A percentile compares a stretch with the other conserved stretches of the same genome.
phyloP scores from a whole-genome alignment of 805 yeast genomes.

The Geotrichum ghanense region DNA sequence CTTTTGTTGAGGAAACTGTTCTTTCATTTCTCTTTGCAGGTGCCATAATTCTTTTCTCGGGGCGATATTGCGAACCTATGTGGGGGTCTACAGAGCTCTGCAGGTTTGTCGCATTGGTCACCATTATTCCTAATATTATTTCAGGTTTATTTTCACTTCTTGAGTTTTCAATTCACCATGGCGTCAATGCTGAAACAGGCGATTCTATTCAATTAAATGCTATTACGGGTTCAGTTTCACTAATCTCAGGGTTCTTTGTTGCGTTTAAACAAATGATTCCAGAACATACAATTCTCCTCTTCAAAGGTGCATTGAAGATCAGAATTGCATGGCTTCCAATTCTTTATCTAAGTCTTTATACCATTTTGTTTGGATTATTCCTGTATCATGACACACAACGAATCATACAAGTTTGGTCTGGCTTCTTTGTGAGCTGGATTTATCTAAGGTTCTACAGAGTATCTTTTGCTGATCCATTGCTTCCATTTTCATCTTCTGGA shows the following conservation, averaged over 20 bases:
- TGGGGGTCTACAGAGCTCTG: conserved; percentile 50
- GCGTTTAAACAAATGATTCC: conserved; percentile 57
- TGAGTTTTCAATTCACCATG: neutral
- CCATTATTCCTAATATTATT: conserved; percentile 28
- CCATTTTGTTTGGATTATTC: neutral
- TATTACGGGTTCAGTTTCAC: conserved; percentile 40
- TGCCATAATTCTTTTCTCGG: conserved; percentile 37
- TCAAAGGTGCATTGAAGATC: conserved; percentile 36
- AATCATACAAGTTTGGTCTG: conserved; percentile 22
- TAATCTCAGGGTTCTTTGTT: conserved; percentile 46
- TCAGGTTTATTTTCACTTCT: conserved; percentile 20
- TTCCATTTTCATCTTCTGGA: conserved; percentile 29
- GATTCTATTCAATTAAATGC: conserved; percentile 28
- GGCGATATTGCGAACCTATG: conserved; percentile 50
- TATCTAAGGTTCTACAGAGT: conserved; percentile 71
- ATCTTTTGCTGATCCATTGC: conserved; percentile 40
- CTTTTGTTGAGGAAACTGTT: conserved; percentile 36
- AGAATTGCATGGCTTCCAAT: conserved; percentile 31
- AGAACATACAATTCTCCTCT: conserved; percentile 41
- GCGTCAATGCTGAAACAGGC: neutral
- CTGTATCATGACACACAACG: neutral
- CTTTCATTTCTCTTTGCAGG: conserved; percentile 30
- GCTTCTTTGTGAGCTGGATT: conserved; percentile 58
- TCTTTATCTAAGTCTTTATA: conserved; percentile 23
- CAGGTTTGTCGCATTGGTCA: conserved; percentile 33